Evolutionary conservation across 2,329 filamentous ascomycete genomes (phyloP), one percentile per base, ranked within the genome.

Genomic region (Cordyceps javanica): DNA sequence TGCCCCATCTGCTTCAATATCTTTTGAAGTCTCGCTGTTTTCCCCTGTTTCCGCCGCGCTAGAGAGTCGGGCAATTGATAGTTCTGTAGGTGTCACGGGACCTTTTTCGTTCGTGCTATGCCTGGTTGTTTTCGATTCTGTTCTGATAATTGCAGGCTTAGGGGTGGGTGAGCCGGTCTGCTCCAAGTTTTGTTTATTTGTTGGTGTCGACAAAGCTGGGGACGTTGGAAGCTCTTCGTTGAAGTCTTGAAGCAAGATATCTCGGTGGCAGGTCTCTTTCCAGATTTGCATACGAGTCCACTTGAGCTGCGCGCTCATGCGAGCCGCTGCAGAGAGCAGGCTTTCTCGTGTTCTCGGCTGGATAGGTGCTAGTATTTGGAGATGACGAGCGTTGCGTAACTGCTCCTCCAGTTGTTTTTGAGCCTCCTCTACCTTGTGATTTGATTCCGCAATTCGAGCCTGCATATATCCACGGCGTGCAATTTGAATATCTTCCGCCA

Each of bases 231-330:
- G 60, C 45, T 96, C 92, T 63, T 96, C 90, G 56, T 93, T 88
- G 9, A 97, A 76, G 68, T 99, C 94, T 71, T 91, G 81, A 5
- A 85, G 78, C 21, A 99, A 75, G 60, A 97, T 92, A 65, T 97
- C 93, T 42, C 88, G 86, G 70, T 99, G 92, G 63, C 92, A 97
- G 67, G 85, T 93, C 65, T 93, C 82, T 55, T 87, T 89, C 91
- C 92, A 97, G 21, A 97, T 94, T 63, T 96, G 91, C 69, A 95
- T 88, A 60, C 93, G 82, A n/a, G 88, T 86, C 93, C 93, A 97
- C 69, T 94, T 96, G 60, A 99, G 75, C 69, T 93, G 91, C 3
- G 91, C 91, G 57, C 92, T 86, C 73, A 96, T 87, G 8, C 88
- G 85, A 6, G 87, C 90, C 21, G 94, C 93, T 19, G 91, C 89